phyloP scores from a whole-genome alignment of 2,329 filamentous ascomycete genomes.

The Ploettnerulaceae sp. region DNA sequence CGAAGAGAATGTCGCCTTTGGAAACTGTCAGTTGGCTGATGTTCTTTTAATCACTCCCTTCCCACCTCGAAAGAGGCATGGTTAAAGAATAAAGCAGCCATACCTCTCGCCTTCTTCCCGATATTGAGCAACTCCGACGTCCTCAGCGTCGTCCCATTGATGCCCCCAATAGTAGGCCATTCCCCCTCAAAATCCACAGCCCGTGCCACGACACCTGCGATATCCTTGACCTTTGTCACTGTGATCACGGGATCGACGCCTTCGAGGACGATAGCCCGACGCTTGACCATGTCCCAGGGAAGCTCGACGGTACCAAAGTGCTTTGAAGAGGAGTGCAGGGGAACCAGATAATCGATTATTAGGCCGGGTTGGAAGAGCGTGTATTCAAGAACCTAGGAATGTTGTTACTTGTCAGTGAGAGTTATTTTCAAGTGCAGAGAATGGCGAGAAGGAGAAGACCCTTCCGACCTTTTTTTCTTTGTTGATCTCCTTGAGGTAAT shows the following conservation, averaged over 20 bases:
- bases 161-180: slow-evolving; percentile 34
- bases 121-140: slow-evolving; percentile 35
- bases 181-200: slow-evolving; percentile 33
- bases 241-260: slow-evolving; percentile 40
- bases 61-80: not conserved
- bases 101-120: slow-evolving; percentile 40
- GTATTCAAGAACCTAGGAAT: slow-evolving; percentile 42
- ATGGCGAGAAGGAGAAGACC: not conserved
- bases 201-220: slow-evolving; percentile 35
- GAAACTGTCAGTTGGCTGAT: slow-evolving; percentile 1
- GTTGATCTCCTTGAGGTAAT: slow-evolving; percentile 50
- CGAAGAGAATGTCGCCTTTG: slow-evolving; percentile 33
- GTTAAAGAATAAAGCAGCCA: not conserved
- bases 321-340: slow-evolving; percentile 39
- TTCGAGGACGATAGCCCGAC: slow-evolving; percentile 40
- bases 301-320: slow-evolving; percentile 35
- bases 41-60: slow-evolving; percentile 12
- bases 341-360: slow-evolving; percentile 46
- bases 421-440: not conserved
- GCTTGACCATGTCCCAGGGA: slow-evolving; percentile 32
- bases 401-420: not conserved
- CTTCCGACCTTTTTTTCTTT: slow-evolving; percentile 31
- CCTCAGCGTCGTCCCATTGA: slow-evolving; percentile 29
- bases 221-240: slow-evolving; percentile 41
- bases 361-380: slow-evolving; percentile 45